These are phyloP conservation scores for Pseudozyma sp. DNA, from an alignment of 1,284 basidiomycete species.

Conservation along the genomic window DNA sequence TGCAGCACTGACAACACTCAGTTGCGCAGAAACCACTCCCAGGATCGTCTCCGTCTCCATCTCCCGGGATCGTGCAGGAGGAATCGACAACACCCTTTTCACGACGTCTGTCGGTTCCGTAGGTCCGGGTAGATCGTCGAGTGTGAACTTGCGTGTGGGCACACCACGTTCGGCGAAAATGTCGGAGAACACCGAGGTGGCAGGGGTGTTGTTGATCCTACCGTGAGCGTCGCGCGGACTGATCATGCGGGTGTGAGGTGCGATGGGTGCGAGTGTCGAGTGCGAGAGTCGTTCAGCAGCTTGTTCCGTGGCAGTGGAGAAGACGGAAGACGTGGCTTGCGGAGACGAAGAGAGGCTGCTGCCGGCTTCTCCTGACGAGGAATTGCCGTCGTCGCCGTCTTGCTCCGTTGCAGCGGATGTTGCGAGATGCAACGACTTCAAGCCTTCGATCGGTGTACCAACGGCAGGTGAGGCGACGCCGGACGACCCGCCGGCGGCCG, in stretches of 20 bases:
- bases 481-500: conserved; percentile 2
- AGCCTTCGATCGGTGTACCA: not conserved
- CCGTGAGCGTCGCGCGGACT: conserved; percentile 22
- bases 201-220: conserved; percentile 48
- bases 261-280: not conserved
- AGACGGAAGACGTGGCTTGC: conserved; percentile 16
- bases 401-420: not conserved
- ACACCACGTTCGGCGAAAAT: conserved; percentile 33
- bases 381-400: conserved; percentile 1
- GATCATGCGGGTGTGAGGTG: conserved; percentile 28
- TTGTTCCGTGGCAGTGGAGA: conserved; percentile 2
- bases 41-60: conserved; percentile 55
- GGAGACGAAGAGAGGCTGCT: conserved; percentile 21
- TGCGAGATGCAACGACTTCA: conserved; percentile 24
- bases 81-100: conserved; percentile 49
- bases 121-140: conserved; percentile 51
- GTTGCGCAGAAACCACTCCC: conserved; percentile 53
- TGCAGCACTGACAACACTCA: conserved; percentile 22
- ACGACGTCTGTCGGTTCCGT: conserved; percentile 39
- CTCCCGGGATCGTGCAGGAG: conserved; percentile 23
- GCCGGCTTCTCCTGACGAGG: not conserved
- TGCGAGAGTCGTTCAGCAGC: not conserved
- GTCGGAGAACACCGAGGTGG: conserved; percentile 45
- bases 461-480: conserved; percentile 7
- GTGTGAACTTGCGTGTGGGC: conserved; percentile 5